These are phyloP conservation scores for Psilocybe tampanensis DNA, from an alignment of 768 basidiomycete species.

Conservation along the genomic window DNA sequence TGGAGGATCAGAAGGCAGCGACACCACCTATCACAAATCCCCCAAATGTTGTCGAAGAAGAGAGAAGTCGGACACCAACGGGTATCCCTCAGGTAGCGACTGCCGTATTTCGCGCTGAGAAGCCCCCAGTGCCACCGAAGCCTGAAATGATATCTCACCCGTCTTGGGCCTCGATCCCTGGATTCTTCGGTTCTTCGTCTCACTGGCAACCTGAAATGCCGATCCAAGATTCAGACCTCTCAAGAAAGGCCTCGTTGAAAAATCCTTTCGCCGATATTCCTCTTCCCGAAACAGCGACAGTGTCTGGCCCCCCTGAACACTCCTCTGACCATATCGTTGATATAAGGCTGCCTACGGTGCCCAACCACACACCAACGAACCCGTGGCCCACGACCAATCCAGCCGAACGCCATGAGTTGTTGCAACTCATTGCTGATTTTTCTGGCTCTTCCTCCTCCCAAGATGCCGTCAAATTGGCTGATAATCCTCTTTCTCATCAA, in stretches of 20 bases:
- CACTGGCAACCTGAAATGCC: slow-evolving; percentile 2
- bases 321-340: background rate
- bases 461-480: slow-evolving; percentile 1
- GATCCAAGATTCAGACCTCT: background rate
- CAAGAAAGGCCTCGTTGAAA: slow-evolving; percentile 4
- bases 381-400: slow-evolving; percentile 26
- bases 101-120: background rate
- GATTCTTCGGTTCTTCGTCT: slow-evolving; percentile 9
- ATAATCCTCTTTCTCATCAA: background rate
- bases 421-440: slow-evolving; percentile 22
- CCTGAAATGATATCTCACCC: slow-evolving; percentile 25
- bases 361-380: slow-evolving; percentile 16
- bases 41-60: slow-evolving; percentile 1
- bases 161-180: slow-evolving; percentile 21
- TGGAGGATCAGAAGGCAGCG: background rate
- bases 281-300: slow-evolving; percentile 2
- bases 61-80: slow-evolving; percentile 14
- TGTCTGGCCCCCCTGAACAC: background rate
- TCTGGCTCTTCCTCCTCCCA: slow-evolving; percentile 9
- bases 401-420: slow-evolving; percentile 20
- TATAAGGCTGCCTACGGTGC: slow-evolving; percentile 17
- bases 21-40: background rate
- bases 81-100: background rate
- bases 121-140: slow-evolving; percentile 14
- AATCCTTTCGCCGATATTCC: slow-evolving; percentile 24